A percentile compares a stretch with the other conserved stretches of the same genome.
phyloP scores from a whole-genome alignment of 768 basidiomycete species.

The Tulasnella sp. region DNA sequence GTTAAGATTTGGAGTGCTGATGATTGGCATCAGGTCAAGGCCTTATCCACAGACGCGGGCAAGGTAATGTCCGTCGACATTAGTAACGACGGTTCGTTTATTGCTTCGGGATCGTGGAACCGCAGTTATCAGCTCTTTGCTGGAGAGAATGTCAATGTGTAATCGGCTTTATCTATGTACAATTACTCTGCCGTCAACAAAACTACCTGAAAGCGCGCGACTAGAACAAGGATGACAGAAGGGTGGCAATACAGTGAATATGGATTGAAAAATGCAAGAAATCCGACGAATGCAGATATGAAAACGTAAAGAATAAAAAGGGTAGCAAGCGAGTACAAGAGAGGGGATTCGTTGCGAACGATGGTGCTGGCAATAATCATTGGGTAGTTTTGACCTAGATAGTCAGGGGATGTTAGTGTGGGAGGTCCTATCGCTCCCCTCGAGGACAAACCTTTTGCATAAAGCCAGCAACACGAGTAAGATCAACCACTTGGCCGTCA shows the following conservation, averaged over 20 bases:
- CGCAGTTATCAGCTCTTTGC: slow-evolving; percentile 92
- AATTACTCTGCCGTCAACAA: background rate
- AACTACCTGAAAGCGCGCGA: background rate
- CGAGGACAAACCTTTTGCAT: slow-evolving; percentile 69
- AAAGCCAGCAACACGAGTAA: slow-evolving; percentile 81
- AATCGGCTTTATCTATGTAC: slow-evolving; percentile 1
- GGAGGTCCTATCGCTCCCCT: background rate
- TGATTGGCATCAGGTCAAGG: slow-evolving; percentile 90
- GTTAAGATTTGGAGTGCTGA: slow-evolving; percentile 98
- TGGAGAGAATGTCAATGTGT: slow-evolving; percentile 49
- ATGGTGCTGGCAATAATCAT: background rate
- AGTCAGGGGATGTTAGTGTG: background rate
- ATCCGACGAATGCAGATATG: background rate
- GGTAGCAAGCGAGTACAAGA: background rate
- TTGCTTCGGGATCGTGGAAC: slow-evolving; percentile 89
- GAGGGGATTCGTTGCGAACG: background rate
- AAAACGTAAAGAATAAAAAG: slow-evolving; percentile 10
- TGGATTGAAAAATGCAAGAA: background rate
- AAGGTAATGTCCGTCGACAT: slow-evolving; percentile 99
- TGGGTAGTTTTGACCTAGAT: background rate
- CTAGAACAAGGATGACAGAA: background rate
- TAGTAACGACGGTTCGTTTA: slow-evolving; percentile 70
- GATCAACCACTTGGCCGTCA: slow-evolving; percentile 74
- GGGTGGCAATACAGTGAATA: slow-evolving; percentile 4
- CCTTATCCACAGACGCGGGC: slow-evolving; percentile 89